Conservation (phyloP, 345 rosid genomes). For the Abelmoschus esculentus region DNA sequence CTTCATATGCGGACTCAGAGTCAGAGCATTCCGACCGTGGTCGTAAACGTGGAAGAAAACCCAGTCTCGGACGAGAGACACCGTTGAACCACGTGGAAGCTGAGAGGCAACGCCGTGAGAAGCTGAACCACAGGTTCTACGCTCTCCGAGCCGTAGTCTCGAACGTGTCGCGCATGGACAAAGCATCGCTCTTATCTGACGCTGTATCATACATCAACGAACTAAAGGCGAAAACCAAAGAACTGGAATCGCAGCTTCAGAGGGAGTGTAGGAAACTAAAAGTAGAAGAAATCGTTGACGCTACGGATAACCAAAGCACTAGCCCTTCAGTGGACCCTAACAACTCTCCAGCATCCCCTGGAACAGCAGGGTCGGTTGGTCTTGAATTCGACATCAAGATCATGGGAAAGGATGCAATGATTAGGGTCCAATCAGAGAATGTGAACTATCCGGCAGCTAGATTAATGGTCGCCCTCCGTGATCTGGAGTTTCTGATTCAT, state of each 20-base stretch:
- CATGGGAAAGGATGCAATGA: not conserved
- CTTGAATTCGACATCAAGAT: not conserved
- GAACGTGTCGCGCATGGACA: not conserved
- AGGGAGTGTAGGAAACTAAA: not conserved
- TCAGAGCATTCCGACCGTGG: not conserved
- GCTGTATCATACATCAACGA: not conserved
- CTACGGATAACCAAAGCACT: not conserved
- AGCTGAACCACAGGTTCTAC: not conserved
- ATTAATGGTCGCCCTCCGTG: not conserved
- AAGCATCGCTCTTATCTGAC: not conserved
- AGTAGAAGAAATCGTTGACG: not conserved
- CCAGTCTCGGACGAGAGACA: not conserved
- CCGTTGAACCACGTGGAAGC: not conserved
- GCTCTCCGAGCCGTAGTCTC: not conserved
- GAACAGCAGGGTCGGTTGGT: not conserved
- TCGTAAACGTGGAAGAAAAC: not conserved
- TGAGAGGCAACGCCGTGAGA: not conserved
- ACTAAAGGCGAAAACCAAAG: not conserved
- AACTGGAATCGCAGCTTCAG: not conserved
- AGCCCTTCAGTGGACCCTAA: not conserved
- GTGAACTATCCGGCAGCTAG: not conserved
- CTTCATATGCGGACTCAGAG: not conserved
- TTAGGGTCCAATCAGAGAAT: not conserved
- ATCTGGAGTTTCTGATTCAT: not conserved
- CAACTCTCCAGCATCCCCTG: not conserved